Percentiles rank a stretch among this genome's conserved stretches.
Conservation (phyloP, 2,329 filamentous ascomycete species). For the Alternaria ventricosa region DNA sequence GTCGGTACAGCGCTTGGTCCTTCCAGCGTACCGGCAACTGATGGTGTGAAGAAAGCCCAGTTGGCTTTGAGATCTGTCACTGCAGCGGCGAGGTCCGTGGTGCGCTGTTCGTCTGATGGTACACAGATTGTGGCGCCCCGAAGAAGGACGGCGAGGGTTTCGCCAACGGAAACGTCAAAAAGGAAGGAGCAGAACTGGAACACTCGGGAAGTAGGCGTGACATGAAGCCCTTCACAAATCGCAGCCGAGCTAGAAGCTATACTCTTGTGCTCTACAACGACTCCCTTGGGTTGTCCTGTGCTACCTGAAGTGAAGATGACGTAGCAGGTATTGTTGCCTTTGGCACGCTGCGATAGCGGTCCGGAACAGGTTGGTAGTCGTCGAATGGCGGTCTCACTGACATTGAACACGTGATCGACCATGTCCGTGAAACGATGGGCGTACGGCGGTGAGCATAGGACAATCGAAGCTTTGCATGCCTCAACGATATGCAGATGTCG, state of each 20-base stretch:
- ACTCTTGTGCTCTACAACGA: constrained; percentile 39
- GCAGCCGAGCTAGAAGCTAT: constrained; percentile 38
- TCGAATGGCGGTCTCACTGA: constrained; percentile 25
- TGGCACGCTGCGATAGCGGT: constrained; percentile 20
- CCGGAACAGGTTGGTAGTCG: constrained; percentile 16
- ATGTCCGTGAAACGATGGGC: constrained; percentile 22
- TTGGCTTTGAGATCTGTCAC: constrained; percentile 36
- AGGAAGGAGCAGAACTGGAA: constrained; percentile 46
- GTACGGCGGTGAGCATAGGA: constrained; percentile 39
- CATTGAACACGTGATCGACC: constrained; percentile 24
- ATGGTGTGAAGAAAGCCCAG: constrained; percentile 46
- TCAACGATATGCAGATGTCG: constrained; percentile 37
- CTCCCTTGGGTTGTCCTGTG: constrained; percentile 43
- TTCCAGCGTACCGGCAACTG: constrained; percentile 44
- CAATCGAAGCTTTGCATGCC: constrained; percentile 34
- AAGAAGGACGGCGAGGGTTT: constrained; percentile 42
- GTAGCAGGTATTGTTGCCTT: constrained; percentile 32
- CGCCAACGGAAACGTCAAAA: constrained; percentile 45
- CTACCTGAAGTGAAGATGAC: constrained; percentile 44
- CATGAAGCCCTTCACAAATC: constrained; percentile 35
- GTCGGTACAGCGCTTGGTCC: constrained; percentile 43
- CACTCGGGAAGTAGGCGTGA: constrained; percentile 36
- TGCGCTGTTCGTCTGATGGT: constrained; percentile 49
- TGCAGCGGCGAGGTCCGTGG: constrained; percentile 52
- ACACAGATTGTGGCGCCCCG: constrained; percentile 44